phyloP scores from a whole-genome alignment of 208 protist species.

The Leishmania turanica region DNA sequence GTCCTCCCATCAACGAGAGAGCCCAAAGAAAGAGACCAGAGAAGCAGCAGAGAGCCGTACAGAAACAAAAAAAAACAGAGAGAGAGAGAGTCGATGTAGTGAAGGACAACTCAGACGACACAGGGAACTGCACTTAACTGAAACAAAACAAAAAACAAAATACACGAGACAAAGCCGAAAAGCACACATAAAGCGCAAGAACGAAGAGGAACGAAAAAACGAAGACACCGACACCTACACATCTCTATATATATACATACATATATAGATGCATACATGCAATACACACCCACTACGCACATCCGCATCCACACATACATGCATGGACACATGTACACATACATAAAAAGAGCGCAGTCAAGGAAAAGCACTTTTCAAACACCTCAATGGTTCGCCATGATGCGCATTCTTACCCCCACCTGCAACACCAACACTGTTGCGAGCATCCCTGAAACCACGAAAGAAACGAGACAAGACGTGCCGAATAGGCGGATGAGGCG shows the following conservation, averaged over 20 bases:
- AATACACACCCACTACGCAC: neutral
- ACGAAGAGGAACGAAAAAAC: neutral
- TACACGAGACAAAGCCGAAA: neutral
- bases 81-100: neutral
- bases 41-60: neutral
- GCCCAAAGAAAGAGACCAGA: neutral
- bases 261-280: neutral
- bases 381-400: neutral
- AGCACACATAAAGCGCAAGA: neutral
- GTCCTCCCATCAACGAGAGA: neutral
- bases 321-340: neutral
- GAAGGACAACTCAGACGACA: neutral
- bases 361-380: neutral
- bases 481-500: neutral
- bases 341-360: neutral
- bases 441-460: neutral
- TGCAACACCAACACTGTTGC: neutral
- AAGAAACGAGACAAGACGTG: neutral
- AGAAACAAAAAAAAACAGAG: neutral
- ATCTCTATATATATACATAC: neutral
- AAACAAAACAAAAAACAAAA: neutral
- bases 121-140: neutral
- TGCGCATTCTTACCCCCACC: neutral
- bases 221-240: neutral
- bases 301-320: neutral